These are phyloP conservation scores for Serendipita sp. DNA, from an alignment of 768 basidiomycete genomes.

Conservation along the genomic window DNA sequence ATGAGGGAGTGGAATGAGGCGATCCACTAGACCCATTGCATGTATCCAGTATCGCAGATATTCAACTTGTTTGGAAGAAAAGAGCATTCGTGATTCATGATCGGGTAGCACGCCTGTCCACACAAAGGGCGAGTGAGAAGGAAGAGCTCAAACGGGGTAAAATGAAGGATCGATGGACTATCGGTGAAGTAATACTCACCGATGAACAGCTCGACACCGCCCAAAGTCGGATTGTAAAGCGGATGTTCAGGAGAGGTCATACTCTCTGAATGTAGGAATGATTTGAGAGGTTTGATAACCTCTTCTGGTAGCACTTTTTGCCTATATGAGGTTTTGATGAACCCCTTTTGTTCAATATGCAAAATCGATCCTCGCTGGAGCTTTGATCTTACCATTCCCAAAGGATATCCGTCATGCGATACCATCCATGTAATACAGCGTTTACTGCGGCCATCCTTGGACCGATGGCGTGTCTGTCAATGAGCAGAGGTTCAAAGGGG, in stretches of 20 bases:
- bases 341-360: too few species aligned
- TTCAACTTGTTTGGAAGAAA: slow-evolving; percentile 72
- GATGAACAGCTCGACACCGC: slow-evolving; percentile 47
- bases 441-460: not conserved
- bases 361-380: not conserved
- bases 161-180: not conserved
- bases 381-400: slow-evolving; percentile 4
- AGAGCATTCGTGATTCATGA: slow-evolving; percentile 65
- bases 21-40: slow-evolving; percentile 49
- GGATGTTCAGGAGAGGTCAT: slow-evolving; percentile 60
- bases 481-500: not conserved
- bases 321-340: slow-evolving; percentile 26
- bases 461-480: not conserved
- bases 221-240: slow-evolving; percentile 34
- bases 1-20: slow-evolving; percentile 56
- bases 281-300: slow-evolving; percentile 50
- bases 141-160: not conserved
- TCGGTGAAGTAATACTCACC: slow-evolving; percentile 27
- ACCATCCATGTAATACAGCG: slow-evolving; percentile 6
- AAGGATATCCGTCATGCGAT: not conserved
- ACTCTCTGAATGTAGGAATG: slow-evolving; percentile 51
- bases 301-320: slow-evolving; percentile 39
- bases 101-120: slow-evolving; percentile 44
- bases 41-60: slow-evolving; percentile 76
- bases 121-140: not conserved